Conservation (phyloP, 805 yeast species). For the Nakazawaea pomicola region DNA sequence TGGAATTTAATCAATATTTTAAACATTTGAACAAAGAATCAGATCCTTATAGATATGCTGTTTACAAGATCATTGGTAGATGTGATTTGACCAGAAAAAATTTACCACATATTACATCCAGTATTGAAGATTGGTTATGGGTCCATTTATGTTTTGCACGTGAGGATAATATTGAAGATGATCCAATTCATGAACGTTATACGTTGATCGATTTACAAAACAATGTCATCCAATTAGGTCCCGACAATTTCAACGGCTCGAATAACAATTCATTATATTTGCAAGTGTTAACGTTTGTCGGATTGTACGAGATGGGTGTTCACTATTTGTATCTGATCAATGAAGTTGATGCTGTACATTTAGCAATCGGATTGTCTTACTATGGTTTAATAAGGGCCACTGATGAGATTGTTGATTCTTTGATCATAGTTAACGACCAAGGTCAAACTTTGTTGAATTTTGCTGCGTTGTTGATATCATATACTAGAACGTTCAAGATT, state of each 20-base stretch:
- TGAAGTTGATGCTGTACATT: constrained; percentile 85
- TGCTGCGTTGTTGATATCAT: constrained; percentile 69
- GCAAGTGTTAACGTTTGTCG: constrained; percentile 68
- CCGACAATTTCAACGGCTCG: constrained; percentile 61
- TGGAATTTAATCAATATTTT: constrained; percentile 83
- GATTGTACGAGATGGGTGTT: constrained; percentile 78
- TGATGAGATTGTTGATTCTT: constrained; percentile 26
- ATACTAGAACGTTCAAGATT: constrained; percentile 75
- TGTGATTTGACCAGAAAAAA: constrained; percentile 67
- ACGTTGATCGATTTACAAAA: constrained; percentile 70
- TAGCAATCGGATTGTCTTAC: constrained; percentile 75
- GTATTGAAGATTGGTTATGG: constrained; percentile 97
- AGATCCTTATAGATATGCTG: constrained; percentile 88
- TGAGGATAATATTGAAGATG: constrained; percentile 42
- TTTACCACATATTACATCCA: constrained; percentile 62
- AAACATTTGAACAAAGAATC: constrained; percentile 57
- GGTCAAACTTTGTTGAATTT: constrained; percentile 30
- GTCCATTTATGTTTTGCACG: constrained; percentile 74
- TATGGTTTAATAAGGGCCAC: constrained; percentile 61
- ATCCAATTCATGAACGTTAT: constrained; percentile 65
- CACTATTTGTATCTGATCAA: constrained; percentile 54
- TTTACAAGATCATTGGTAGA: constrained; percentile 89
- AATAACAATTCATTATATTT: constrained; percentile 66
- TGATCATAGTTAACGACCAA: constrained; percentile 27
- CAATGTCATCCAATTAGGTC: constrained; percentile 66